Conservation (phyloP, 2,329 filamentous ascomycete species). For the Hypoxylon sp. region DNA sequence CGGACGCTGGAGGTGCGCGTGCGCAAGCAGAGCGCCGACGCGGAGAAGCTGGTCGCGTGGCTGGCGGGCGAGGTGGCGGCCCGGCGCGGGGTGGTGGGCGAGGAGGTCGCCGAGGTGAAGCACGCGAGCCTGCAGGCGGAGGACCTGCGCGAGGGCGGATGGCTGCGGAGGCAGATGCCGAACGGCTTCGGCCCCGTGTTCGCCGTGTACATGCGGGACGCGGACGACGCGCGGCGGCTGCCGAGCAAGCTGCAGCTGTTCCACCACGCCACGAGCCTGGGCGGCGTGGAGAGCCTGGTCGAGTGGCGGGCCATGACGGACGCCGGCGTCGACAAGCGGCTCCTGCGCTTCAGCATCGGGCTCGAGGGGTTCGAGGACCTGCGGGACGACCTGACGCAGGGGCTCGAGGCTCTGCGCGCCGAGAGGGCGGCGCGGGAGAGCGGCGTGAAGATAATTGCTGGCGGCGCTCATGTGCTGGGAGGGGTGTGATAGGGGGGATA, state of each 20-base stretch:
- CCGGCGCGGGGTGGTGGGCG: constrained; percentile 55
- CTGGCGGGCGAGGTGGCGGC: constrained; percentile 59
- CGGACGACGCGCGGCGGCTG: constrained; percentile 72
- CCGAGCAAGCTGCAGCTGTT: constrained; percentile 86
- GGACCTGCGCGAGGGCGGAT: constrained; percentile 67
- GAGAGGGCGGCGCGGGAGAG: constrained; percentile 46
- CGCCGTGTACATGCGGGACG: constrained; percentile 73
- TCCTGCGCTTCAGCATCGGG: constrained; percentile 87
- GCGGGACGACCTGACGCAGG: constrained; percentile 77
- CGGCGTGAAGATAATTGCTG: constrained; percentile 20
- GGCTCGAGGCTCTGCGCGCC: constrained; percentile 67
- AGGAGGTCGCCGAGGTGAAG: constrained; percentile 69
- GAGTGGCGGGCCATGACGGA: constrained; percentile 97
- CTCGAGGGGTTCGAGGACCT: constrained; percentile 90
- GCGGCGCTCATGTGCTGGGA: constrained; percentile 13
- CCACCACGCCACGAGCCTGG: constrained; percentile 93
- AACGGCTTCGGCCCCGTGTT: constrained; percentile 92
- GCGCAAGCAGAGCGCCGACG: constrained; percentile 78
- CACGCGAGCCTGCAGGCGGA: constrained; percentile 85
- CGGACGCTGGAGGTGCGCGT: constrained; percentile 89
- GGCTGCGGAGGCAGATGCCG: constrained; percentile 91
- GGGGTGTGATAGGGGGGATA: constrained; percentile 10
- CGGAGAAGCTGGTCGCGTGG: constrained; percentile 78
- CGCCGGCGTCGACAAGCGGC: constrained; percentile 72
- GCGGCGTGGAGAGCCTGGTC: constrained; percentile 94